phyloP scores from a whole-genome alignment of 345 rosid species.

The Carallia brachiata region DNA sequence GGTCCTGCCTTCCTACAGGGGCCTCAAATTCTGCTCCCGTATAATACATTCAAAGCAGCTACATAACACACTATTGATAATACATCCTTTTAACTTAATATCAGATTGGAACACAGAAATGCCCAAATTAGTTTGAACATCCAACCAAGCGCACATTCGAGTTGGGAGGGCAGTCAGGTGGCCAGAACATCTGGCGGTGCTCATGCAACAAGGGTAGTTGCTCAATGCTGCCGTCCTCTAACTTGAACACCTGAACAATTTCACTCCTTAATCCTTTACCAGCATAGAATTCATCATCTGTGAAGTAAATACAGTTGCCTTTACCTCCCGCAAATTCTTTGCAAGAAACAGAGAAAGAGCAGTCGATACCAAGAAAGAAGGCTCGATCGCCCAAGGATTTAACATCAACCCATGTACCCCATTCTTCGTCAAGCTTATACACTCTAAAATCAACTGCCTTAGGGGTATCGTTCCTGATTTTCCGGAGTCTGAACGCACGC shows the following conservation, averaged over 20 bases:
- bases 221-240: neutral
- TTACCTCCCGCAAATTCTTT: neutral
- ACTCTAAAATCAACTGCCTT: conserved; percentile 24
- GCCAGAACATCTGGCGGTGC: conserved; percentile 1
- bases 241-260: neutral
- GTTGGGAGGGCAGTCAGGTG: neutral
- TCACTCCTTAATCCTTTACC: neutral
- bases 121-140: neutral
- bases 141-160: neutral
- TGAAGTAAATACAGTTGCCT: conserved; percentile 14
- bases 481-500: neutral
- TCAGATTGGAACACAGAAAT: neutral
- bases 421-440: conserved; percentile 37
- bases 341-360: conserved; percentile 25
- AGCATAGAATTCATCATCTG: neutral
- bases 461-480: neutral
- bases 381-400: conserved; percentile 22
- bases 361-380: conserved; percentile 27
- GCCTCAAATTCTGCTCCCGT: too few species aligned
- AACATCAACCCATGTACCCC: conserved; percentile 38
- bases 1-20: too few species aligned
- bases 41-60: too few species aligned
- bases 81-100: too few species aligned
- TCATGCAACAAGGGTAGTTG: neutral
- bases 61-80: too few species aligned